phyloP scores from a whole-genome alignment of 768 basidiomycete genomes.

The Tricholomella constricta region DNA sequence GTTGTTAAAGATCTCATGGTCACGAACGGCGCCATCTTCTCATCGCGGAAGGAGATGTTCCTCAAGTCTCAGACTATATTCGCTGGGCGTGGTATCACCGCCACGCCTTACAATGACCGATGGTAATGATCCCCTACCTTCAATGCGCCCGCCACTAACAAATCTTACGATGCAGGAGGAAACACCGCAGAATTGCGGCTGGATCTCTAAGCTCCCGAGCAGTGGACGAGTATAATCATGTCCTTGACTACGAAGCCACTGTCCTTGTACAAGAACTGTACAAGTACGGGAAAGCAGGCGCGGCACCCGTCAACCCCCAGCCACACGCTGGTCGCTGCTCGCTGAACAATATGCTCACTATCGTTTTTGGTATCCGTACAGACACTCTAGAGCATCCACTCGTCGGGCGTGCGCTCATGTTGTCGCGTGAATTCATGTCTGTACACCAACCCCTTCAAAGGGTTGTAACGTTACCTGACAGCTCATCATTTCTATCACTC shows the following conservation, averaged over 20 bases:
- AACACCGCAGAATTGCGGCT: constrained; percentile 43
- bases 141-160: neutral
- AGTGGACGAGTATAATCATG: constrained; percentile 35
- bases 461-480: constrained; percentile 5
- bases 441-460: constrained; percentile 12
- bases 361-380: constrained; percentile 45
- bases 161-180: constrained; percentile 32
- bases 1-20: constrained; percentile 47
- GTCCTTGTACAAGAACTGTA: constrained; percentile 41
- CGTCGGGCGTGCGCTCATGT: constrained; percentile 33
- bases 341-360: constrained; percentile 46
- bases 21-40: constrained; percentile 46
- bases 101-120: constrained; percentile 42
- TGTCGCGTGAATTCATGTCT: constrained; percentile 49
- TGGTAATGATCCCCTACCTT: constrained; percentile 27
- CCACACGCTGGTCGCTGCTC: constrained; percentile 41
- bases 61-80: constrained; percentile 48
- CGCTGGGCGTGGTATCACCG: constrained; percentile 44
- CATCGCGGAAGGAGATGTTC: constrained; percentile 47
- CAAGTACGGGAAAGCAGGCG: constrained; percentile 31
- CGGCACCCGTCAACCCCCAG: constrained; percentile 38
- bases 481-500: neutral
- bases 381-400: constrained; percentile 39
- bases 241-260: constrained; percentile 41
- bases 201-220: constrained; percentile 34